phyloP scores from a whole-genome alignment of 2,329 filamentous ascomycete species.

The Ascosphaera acerosa region DNA sequence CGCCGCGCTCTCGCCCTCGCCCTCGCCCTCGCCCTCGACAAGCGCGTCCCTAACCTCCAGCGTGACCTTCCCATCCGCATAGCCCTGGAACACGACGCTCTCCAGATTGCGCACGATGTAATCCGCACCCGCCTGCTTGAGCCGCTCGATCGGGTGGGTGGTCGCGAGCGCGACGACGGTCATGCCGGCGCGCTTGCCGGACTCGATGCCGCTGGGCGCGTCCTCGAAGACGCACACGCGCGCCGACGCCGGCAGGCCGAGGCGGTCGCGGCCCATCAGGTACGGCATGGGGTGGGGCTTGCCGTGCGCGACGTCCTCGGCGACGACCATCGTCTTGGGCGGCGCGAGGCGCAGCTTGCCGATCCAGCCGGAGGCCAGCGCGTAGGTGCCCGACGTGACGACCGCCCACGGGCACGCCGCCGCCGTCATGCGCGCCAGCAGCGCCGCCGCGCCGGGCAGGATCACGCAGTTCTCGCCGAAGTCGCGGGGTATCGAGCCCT shows the following conservation, averaged over 20 bases:
- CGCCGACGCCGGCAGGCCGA: conserved; percentile 25
- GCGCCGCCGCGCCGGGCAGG: conserved; percentile 53
- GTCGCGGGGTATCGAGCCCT: conserved; percentile 49
- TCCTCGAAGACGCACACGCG: conserved; percentile 63
- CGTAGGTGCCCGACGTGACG: conserved; percentile 42
- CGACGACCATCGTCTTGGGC: conserved; percentile 43
- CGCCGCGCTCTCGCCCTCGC: too few relatives aligned
- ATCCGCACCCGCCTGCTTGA: conserved; percentile 54
- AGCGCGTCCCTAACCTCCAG: conserved; percentile 40
- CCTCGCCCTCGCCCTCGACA: too few relatives aligned
- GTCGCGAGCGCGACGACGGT: conserved; percentile 65
- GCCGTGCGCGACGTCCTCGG: conserved; percentile 47
- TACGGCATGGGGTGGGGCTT: conserved; percentile 62
- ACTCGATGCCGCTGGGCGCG: conserved; percentile 57
- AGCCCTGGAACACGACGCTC: conserved; percentile 38
- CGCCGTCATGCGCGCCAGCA: conserved; percentile 41
- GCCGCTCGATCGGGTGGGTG: conserved; percentile 49
- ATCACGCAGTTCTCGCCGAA: conserved; percentile 59
- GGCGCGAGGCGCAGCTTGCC: conserved; percentile 36
- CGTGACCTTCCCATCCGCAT: conserved; percentile 31
- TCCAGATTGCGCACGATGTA: conserved; percentile 63
- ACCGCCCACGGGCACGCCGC: conserved; percentile 56
- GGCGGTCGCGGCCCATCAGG: conserved; percentile 35
- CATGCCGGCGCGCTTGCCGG: conserved; percentile 69
- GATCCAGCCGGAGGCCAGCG: conserved; percentile 48